Conservation (phyloP, 2,329 filamentous ascomycete genomes). For the Aspergillus unguis region DNA sequence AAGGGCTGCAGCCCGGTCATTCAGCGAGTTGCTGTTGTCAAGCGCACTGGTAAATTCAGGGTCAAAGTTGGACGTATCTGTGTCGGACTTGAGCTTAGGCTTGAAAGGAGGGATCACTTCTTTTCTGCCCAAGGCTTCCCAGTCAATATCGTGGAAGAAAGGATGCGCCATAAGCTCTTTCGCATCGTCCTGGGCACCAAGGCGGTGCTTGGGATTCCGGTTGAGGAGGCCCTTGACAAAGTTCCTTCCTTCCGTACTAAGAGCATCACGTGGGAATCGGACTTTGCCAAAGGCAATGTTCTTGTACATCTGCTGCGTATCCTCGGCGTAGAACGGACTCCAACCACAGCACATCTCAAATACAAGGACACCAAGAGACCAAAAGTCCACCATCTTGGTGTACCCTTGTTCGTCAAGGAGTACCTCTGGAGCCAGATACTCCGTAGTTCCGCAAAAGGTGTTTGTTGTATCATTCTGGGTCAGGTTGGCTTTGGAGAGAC, state of each 20-base stretch:
- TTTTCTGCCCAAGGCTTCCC: constrained; percentile 83
- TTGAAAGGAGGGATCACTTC: constrained; percentile 95
- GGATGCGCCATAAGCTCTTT: constrained; percentile 90
- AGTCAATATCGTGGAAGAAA: constrained; percentile 94
- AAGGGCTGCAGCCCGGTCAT: constrained; percentile 82
- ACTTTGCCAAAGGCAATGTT: constrained; percentile 99
- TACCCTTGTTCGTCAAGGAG: constrained; percentile 94
- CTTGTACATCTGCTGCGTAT: constrained; percentile 99
- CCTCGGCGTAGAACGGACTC: constrained; percentile 98
- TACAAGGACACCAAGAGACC: constrained; percentile 94
- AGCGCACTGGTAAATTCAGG: constrained; percentile 96
- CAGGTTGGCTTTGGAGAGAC: constrained; percentile 93
- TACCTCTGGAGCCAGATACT: constrained; percentile 94
- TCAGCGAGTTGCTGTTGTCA: constrained; percentile 80
- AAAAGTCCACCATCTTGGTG: constrained; percentile 99
- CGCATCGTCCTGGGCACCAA: constrained; percentile 86
- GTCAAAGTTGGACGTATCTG: constrained; percentile 97
- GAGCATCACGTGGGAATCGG: constrained; percentile 87
- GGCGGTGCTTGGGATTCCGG: constrained; percentile 90
- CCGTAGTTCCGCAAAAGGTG: constrained; percentile 97
- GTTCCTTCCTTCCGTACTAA: constrained; percentile 91
- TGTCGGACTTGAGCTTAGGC: constrained; percentile 91
- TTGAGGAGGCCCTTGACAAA: constrained; percentile 98
- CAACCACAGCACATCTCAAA: constrained; percentile 99
- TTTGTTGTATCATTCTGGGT: constrained; percentile 98